Evolutionary conservation across 2,329 filamentous ascomycete species (phyloP).

Genomic region (Metarhizium album): DNA sequence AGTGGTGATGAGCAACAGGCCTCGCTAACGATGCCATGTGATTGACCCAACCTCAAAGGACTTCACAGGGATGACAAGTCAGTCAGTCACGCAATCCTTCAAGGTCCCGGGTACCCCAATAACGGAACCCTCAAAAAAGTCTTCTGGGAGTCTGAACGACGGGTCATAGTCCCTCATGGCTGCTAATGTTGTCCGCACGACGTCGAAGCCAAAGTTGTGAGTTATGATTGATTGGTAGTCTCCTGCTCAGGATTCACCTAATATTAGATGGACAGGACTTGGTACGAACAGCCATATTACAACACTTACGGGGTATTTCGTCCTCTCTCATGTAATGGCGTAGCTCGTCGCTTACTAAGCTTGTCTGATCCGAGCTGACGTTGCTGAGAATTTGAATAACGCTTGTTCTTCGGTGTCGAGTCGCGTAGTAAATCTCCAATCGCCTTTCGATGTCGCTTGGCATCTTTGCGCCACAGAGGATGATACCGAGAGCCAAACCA

Average conservation of each 20-base stretch:
- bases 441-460: constrained; percentile 13
- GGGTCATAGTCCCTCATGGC: constrained; percentile 12
- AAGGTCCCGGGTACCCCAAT: constrained; percentile 7
- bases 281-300: background rate
- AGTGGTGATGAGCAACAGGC: too few relatives aligned
- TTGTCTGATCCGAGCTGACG: constrained; percentile 21
- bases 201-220: constrained; percentile 13
- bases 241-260: background rate
- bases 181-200: constrained; percentile 9
- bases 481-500: constrained; percentile 20
- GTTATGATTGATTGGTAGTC: background rate
- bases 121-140: constrained; percentile 14
- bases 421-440: constrained; percentile 14
- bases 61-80: background rate
- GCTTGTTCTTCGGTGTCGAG: constrained; percentile 19
- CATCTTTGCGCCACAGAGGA: constrained; percentile 14
- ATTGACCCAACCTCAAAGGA: too few relatives aligned
- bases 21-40: too few relatives aligned
- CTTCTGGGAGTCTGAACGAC: constrained; percentile 9
- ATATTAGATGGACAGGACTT: background rate
- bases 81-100: constrained; percentile 15
- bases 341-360: constrained; percentile 18
- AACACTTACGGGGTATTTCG: constrained; percentile 18
- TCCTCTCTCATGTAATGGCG: constrained; percentile 17
- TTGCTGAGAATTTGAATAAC: constrained; percentile 29